A percentile compares a stretch with the other conserved stretches of the same genome.
Conservation (phyloP, 768 basidiomycete species). For the Macrolepiota fuliginosa region DNA sequence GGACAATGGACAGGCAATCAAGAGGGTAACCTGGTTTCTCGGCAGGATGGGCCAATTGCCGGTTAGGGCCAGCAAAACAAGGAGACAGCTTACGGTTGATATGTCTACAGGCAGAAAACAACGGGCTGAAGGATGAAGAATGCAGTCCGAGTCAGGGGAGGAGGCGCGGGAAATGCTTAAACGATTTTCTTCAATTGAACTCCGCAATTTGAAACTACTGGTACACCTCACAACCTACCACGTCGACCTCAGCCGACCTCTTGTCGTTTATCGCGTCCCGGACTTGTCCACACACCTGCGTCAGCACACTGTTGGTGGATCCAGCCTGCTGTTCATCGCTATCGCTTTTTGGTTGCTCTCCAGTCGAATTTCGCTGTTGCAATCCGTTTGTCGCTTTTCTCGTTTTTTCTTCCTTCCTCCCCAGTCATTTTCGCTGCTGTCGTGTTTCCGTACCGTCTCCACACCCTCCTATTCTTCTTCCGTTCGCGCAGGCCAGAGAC, state of each 20-base stretch:
- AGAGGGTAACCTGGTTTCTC: neutral
- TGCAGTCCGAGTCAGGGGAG: slow-evolving; percentile 9
- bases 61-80: neutral
- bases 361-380: slow-evolving; percentile 15
- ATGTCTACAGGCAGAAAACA: neutral
- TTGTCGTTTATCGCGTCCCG: slow-evolving; percentile 31
- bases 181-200: neutral
- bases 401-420: slow-evolving; percentile 10
- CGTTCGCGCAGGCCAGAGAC: neutral
- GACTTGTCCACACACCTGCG: slow-evolving; percentile 20
- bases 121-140: neutral
- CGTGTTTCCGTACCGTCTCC: slow-evolving; percentile 18
- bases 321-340: slow-evolving; percentile 26
- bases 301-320: slow-evolving; percentile 2
- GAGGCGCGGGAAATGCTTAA: slow-evolving; percentile 9
- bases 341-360: slow-evolving; percentile 19
- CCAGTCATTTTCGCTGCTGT: slow-evolving; percentile 4
- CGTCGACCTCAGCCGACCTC: slow-evolving; percentile 10
- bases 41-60: neutral
- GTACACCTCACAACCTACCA: slow-evolving; percentile 8
- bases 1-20: neutral
- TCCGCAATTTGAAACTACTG: slow-evolving; percentile 8
- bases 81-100: neutral
- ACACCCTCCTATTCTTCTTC: neutral
- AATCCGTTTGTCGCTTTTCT: slow-evolving; percentile 19